Evolutionary conservation across 257 asterid genomes (phyloP).

Genomic region (Nicotiana noctiflora): DNA sequence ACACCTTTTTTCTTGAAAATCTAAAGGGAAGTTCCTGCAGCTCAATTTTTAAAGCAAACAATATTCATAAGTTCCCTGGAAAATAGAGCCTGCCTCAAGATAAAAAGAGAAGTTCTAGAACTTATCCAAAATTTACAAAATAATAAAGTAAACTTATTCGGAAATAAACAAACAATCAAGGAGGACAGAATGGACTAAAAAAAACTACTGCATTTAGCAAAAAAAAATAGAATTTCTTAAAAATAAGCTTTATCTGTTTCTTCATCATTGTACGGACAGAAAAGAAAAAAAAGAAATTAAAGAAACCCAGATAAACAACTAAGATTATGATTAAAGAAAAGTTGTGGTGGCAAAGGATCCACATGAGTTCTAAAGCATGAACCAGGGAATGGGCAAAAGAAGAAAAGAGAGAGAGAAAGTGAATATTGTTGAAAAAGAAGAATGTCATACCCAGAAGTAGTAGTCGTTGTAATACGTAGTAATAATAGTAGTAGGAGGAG

Average conservation of each 20-base stretch:
- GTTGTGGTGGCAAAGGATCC: not conserved
- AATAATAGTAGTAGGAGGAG: not conserved
- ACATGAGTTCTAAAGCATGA: not conserved
- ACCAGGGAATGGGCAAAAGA: not conserved
- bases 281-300: not conserved
- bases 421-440: slow-evolving; percentile 10
- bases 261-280: not conserved
- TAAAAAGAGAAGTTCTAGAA: not conserved
- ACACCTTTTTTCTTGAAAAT: slow-evolving; percentile 5
- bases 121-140: not conserved
- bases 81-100: not conserved
- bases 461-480: not conserved
- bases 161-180: not conserved
- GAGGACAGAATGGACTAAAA: too few species aligned
- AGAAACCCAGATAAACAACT: not conserved
- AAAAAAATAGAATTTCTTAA: not conserved
- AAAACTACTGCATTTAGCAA: too few species aligned
- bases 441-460: slow-evolving; percentile 5
- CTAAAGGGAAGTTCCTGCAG: slow-evolving; percentile 15
- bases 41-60: not conserved
- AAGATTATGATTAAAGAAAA: too few species aligned
- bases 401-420: not conserved
- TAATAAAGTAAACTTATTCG: not conserved
- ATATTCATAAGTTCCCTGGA: not conserved
- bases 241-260: not conserved